Evolutionary conservation across 192 early-diverging fungal species (phyloP), one percentile per base, ranked within the genome.

Genomic region (Coemansia reversa): DNA sequence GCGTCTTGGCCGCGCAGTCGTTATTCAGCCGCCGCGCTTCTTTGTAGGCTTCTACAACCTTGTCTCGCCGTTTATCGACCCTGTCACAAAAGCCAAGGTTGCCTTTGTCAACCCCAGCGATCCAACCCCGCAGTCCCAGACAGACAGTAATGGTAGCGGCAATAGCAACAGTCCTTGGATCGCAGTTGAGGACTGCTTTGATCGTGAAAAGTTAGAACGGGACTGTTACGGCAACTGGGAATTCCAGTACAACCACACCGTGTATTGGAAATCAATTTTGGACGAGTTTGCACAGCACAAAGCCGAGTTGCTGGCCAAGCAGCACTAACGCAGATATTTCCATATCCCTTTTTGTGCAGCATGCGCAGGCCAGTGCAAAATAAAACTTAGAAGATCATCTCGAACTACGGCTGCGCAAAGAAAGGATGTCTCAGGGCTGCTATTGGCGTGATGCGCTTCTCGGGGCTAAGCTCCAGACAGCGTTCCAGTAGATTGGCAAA

Each of bases 401-500:
- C 7, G 30, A 32, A 7, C 30, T 32, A 32, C 30, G 7, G 30
- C 30, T 32, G 30, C 30, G 30, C 82, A 50, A 92, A 83, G 67
- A 99, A 99, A 22, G 94, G 91, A 72, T 98, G 95, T 14, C 70
- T 62, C 42, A 99, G 71, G 7, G 95, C 97, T 56, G 98, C 94
- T 16, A 84, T 82, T 0, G 92, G 89, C 18, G 90, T 88, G 58
- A 96, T 81, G 45, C 97, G 86, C 65, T 93, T 92, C 56, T 96
- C 95, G 6, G 97, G 97, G 62, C 86, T 91, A 23, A 98, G 69
- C 30, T 83, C 75, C 56, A 98, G 72, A 55, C 89, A 88, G 62
- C 87, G 87, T n/a, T 96, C 94, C 39, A 99, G 70, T 51, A 99
- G 82, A 62, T 92, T 90, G 52, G 86, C 86, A 83, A 99, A 93